Evolutionary conservation across 225 moss, liverwort and hornwort genomes (phyloP), one percentile per base, ranked within the genome.

Genomic region (Pleurozium schreberi): DNA sequence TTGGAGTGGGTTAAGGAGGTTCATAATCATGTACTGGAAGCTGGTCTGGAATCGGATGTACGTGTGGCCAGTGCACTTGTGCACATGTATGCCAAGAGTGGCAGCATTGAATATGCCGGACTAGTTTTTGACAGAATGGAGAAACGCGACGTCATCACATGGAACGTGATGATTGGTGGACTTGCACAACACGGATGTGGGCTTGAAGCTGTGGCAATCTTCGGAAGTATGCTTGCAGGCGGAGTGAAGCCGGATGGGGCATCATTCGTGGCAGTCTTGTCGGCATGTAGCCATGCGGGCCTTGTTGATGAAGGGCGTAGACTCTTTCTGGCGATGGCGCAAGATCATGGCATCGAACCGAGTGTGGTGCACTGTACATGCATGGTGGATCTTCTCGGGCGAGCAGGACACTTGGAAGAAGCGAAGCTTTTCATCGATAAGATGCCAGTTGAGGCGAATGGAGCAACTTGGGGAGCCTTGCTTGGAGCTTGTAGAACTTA

Each of bases 21-120:
- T 47, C 85, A 85, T 61, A 75, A 59, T 27, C 85, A 75, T 61
- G 38, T 77, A 40, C n/a, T 76, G n/a, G 63, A 77, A 64, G 86
- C 64, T 31, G 63, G 86, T 50, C 63, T 76, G 21, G 77, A 86
- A 38, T 86, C 62, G 22, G 50, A 86, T 77, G 30, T 77, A 25
- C 77, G 86, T 40, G 63, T 86, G 77, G 63, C 75, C 92, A 90
- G 69, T 85, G 90, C 53, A 86, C 92, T 80, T 90, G 88, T 86
- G 63, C 86, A 77, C 63, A 86, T 86, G 86, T 86, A 77, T 64
- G 77, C 86, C 30, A 86, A 77, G 62, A 75, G 85, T 75, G 85
- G 85, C 60, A 75, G 85, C 34, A 75, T 85, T 60, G 85, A 85
- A 47, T 47, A 85, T 36, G 85, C 85, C 28, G 26, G 62, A 38